Evolutionary conservation across 2,329 filamentous ascomycete species (phyloP).

Genomic region (Raffaelea albimanens): DNA sequence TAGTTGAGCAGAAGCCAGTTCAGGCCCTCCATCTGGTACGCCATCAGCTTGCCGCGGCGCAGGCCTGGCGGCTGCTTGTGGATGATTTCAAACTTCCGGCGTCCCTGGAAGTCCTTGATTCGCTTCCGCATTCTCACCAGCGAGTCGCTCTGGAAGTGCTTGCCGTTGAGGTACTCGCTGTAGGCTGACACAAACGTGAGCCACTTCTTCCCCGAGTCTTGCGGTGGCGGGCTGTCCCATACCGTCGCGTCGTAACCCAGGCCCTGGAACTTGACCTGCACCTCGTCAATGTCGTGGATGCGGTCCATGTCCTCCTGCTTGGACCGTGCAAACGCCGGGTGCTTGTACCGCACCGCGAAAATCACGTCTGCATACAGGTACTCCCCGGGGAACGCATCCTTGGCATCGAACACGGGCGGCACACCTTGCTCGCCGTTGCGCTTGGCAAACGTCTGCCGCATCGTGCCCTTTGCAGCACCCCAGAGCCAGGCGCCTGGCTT

Average conservation of each 20-base stretch:
- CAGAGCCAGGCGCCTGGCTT: constrained; percentile 84
- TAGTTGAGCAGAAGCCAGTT: constrained; percentile 96
- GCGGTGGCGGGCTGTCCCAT: constrained; percentile 72
- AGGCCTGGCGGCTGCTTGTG: constrained; percentile 64
- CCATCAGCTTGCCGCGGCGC: constrained; percentile 69
- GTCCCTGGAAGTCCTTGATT: constrained; percentile 53
- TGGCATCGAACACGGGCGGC: constrained; percentile 57
- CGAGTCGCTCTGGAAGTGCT: constrained; percentile 53
- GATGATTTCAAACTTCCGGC: constrained; percentile 58
- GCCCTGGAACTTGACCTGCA: constrained; percentile 86
- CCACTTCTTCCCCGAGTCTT: constrained; percentile 55
- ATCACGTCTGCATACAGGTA: constrained; percentile 80
- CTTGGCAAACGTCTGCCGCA: constrained; percentile 69
- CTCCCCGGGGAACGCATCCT: constrained; percentile 81
- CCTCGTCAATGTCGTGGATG: constrained; percentile 61
- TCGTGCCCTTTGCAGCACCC: constrained; percentile 52
- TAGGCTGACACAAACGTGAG: constrained; percentile 75
- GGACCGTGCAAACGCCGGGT: constrained; percentile 20
- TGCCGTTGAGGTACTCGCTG: constrained; percentile 72
- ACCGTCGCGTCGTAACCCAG: constrained; percentile 83
- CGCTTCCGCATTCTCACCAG: constrained; percentile 55
- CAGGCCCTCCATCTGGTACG: constrained; percentile 83
- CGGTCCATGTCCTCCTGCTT: constrained; percentile 57
- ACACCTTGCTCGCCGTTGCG: constrained; percentile 50
- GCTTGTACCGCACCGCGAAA: constrained; percentile 62